Conservation (phyloP, 768 basidiomycete genomes). For the Dentipellis fragilis region DNA sequence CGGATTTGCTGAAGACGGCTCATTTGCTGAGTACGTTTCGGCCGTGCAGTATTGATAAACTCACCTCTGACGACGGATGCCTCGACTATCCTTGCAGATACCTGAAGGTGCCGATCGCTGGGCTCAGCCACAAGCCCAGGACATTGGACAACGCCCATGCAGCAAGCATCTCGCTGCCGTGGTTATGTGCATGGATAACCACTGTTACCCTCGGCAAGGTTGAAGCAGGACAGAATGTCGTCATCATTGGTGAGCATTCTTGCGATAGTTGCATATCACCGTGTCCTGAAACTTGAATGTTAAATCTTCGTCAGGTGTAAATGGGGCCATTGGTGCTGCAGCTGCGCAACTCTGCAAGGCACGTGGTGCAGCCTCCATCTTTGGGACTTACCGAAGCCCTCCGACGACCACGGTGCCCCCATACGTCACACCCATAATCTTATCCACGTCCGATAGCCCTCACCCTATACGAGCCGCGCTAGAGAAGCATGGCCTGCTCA, state of each 20-base stretch:
- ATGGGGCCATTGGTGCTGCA: not conserved
- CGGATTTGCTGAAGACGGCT: conserved; percentile 23
- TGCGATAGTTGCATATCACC: no score
- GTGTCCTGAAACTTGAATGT: no score
- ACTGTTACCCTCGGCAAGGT: conserved; percentile 22
- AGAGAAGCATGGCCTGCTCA: conserved; percentile 8
- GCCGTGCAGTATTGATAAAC: not conserved
- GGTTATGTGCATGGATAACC: conserved; percentile 8
- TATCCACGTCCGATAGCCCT: not conserved
- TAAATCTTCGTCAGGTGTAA: no score
- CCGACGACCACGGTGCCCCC: not conserved
- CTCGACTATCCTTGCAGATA: not conserved
- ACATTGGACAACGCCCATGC: not conserved
- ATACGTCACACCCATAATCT: not conserved
- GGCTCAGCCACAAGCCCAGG: not conserved
- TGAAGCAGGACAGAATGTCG: conserved; percentile 17
- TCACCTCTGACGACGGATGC: not conserved
- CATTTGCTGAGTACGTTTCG: conserved; percentile 24
- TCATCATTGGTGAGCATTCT: not conserved
- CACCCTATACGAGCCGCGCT: conserved; percentile 17
- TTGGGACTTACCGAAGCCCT: not conserved
- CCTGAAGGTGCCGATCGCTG: not conserved
- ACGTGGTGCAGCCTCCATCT: not conserved
- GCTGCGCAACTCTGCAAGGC: not conserved
- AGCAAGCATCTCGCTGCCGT: not conserved